phyloP scores from a whole-genome alignment of 2,329 filamentous ascomycete genomes.

The Aspergillus brasiliensis region DNA sequence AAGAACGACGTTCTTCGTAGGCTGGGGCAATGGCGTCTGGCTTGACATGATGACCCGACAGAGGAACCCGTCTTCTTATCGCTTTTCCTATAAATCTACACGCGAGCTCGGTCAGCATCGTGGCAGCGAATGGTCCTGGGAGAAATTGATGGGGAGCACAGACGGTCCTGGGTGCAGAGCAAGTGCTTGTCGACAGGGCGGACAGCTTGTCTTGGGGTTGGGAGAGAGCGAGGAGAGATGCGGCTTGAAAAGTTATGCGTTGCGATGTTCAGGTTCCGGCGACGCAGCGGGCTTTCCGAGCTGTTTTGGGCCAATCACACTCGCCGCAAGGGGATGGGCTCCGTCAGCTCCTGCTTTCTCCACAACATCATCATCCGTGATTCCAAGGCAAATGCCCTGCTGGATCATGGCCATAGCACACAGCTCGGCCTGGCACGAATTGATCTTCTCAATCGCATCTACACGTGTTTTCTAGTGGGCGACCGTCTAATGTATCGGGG shows the following conservation, averaged over 20 bases:
- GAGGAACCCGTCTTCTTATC: conserved; percentile 17
- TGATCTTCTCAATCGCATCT: not conserved
- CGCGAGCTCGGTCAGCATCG: not conserved
- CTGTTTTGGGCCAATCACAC: conserved; percentile 37
- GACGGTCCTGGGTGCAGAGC: conserved; percentile 25
- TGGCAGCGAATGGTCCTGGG: not conserved
- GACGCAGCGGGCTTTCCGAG: conserved; percentile 23
- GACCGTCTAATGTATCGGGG: not conserved
- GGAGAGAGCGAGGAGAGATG: conserved; percentile 33
- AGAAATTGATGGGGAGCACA: not conserved
- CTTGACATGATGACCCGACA: conserved; percentile 43
- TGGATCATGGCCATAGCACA: not conserved
- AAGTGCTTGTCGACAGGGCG: conserved; percentile 17
- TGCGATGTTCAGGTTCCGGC: conserved; percentile 23
- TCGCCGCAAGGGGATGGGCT: conserved; percentile 16
- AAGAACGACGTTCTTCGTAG: conserved; percentile 42
- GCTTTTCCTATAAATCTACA: conserved; percentile 16
- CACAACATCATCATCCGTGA: conserved; percentile 12
- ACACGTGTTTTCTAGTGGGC: not conserved
- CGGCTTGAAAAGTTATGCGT: conserved; percentile 41
- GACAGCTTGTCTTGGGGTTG: conserved; percentile 21
- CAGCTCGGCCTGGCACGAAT: not conserved
- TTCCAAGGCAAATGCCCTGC: not conserved
- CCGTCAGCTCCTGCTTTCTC: conserved; percentile 19
- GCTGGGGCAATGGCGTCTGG: conserved; percentile 38